Percentiles rank a stretch among this genome's conserved stretches.
These are phyloP conservation scores for Antitrichia curtipendula DNA, from an alignment of 225 moss, liverwort and hornwort genomes.

Conservation along the genomic window DNA sequence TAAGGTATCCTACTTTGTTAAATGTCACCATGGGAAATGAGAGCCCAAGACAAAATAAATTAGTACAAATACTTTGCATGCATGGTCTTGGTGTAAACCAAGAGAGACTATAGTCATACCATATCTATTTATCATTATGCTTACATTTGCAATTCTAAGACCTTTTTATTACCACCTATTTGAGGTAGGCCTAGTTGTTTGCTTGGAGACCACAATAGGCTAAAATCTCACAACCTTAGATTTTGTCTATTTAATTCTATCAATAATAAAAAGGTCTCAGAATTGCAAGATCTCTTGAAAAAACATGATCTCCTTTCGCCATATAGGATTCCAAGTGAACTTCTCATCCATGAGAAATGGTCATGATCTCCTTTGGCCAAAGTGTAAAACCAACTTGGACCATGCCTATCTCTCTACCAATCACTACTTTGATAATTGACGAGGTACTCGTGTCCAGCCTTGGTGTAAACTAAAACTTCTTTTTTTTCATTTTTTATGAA, in stretches of 20 bases:
- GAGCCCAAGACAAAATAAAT: not conserved
- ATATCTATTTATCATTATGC: not conserved
- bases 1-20: not conserved
- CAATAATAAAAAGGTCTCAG: too few relatives aligned
- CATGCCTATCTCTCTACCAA: not conserved
- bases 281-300: too few relatives aligned
- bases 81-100: not conserved
- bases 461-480: too few relatives aligned
- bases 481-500: too few relatives aligned
- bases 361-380: not conserved
- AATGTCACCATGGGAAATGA: not conserved
- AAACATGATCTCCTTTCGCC: not conserved
- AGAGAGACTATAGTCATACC: not conserved
- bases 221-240: too few relatives aligned
- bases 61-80: not conserved
- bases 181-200: too few relatives aligned
- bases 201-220: too few relatives aligned
- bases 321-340: not conserved
- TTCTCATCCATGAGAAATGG: not conserved
- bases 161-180: too few relatives aligned
- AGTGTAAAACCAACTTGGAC: not conserved
- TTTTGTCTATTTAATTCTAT: too few relatives aligned
- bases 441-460: accelerated
- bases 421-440: not conserved
- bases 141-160: too few relatives aligned